Conservation (phyloP, 352 stramenopile species). For the Blastocystis hominis region DNA sequence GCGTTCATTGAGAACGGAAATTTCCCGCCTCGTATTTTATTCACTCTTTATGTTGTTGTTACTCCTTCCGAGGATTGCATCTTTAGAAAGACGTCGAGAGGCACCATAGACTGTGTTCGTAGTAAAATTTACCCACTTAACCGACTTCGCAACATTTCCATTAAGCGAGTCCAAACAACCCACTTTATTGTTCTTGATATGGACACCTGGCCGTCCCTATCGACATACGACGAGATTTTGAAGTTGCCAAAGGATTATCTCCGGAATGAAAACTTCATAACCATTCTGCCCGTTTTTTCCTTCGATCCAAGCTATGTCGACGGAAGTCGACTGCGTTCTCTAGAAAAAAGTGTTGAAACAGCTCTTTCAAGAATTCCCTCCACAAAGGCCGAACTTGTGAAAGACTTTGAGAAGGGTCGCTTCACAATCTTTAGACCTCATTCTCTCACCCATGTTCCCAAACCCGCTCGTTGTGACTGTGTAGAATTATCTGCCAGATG, state of each 20-base stretch:
- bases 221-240: not conserved
- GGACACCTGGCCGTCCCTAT: conserved; percentile 14
- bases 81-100: too few relatives aligned
- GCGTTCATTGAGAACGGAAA: not conserved
- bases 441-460: not conserved
- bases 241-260: conserved; percentile 20
- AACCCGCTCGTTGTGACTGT: too few relatives aligned
- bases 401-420: not conserved
- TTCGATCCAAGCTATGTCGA: not conserved
- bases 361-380: not conserved
- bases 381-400: not conserved
- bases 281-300: conserved; percentile 27
- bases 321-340: not conserved
- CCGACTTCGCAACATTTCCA: conserved; percentile 2
- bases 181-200: conserved; percentile 43
- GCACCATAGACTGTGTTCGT: not conserved
- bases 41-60: conserved; percentile 9
- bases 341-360: not conserved
- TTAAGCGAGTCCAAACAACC: conserved; percentile 2
- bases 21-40: not conserved
- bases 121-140: conserved; percentile 17
- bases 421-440: not conserved
- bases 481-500: conserved; percentile 19
- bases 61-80: not conserved
- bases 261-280: not conserved